A percentile compares a stretch with the other conserved stretches of the same genome.
These are phyloP conservation scores for Lupinus albus DNA, from an alignment of 306 rosid genomes.

Conservation along the genomic window DNA sequence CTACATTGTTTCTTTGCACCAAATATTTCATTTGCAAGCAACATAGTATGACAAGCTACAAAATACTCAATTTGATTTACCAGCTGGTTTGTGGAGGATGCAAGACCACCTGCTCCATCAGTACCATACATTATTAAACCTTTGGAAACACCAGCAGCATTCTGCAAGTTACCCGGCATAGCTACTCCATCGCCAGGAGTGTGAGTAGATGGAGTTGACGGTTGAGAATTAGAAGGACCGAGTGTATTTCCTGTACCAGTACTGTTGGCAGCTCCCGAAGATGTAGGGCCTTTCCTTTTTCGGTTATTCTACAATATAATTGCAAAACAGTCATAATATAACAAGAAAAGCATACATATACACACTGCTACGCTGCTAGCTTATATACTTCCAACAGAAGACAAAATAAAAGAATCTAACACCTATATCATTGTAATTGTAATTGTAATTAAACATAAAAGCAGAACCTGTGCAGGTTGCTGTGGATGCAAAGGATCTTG, in stretches of 20 bases:
- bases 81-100: slow-evolving; percentile 92
- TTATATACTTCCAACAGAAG: slow-evolving; percentile 27
- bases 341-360: slow-evolving; percentile 15
- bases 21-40: slow-evolving; percentile 33
- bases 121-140: slow-evolving; percentile 66
- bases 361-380: not conserved
- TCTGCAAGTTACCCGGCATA: slow-evolving; percentile 73
- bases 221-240: slow-evolving; percentile 93
- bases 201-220: slow-evolving; percentile 93
- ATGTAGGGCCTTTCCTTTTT: slow-evolving; percentile 88
- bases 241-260: slow-evolving; percentile 92
- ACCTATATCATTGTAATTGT: not conserved
- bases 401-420: slow-evolving; percentile 18
- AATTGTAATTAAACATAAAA: slow-evolving; percentile 34
- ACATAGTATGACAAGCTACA: slow-evolving; percentile 32
- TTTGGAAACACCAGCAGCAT: slow-evolving; percentile 68
- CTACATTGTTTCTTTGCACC: slow-evolving; percentile 2
- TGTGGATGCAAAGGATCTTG: slow-evolving; percentile 86
- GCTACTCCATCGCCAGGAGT: slow-evolving; percentile 83
- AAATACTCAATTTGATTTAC: slow-evolving; percentile 48
- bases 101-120: slow-evolving; percentile 85
- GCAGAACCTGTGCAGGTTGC: slow-evolving; percentile 74
- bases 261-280: slow-evolving; percentile 95
- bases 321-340: slow-evolving; percentile 37
- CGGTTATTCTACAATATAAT: slow-evolving; percentile 62